These are phyloP conservation scores for Diaporthe longicolla DNA, from an alignment of 2,329 filamentous ascomycete genomes.

Conservation along the genomic window DNA sequence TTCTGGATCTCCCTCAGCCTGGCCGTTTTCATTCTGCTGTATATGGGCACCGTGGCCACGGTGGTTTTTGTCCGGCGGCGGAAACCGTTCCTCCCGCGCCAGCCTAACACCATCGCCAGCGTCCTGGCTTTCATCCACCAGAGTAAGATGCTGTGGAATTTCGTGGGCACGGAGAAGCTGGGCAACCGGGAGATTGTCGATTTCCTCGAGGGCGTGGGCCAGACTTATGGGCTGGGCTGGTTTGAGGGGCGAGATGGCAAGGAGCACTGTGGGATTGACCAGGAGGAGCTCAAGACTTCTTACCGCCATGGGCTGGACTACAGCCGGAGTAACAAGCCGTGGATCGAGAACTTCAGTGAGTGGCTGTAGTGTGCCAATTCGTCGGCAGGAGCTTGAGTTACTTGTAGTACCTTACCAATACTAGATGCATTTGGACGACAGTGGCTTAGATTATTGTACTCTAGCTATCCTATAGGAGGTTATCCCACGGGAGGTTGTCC, in stretches of 20 bases:
- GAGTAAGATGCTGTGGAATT: conserved; percentile 83
- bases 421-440: neutral
- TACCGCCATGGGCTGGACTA: conserved; percentile 76
- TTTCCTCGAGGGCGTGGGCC: conserved; percentile 71
- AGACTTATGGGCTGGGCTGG: conserved; percentile 83
- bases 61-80: conserved; percentile 74
- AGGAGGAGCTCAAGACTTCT: conserved; percentile 76
- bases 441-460: too few relatives aligned
- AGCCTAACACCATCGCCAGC: conserved; percentile 83
- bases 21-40: conserved; percentile 74
- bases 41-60: conserved; percentile 72
- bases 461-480: neutral
- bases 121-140: conserved; percentile 85
- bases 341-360: conserved; percentile 56
- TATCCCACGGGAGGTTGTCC: too few relatives aligned
- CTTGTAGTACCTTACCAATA: neutral
- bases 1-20: conserved; percentile 77
- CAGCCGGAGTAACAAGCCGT: conserved; percentile 65
- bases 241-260: conserved; percentile 80
- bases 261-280: conserved; percentile 82
- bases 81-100: conserved; percentile 80
- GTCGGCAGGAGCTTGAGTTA: neutral
- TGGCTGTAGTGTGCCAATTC: conserved; percentile 50
- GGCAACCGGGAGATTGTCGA: conserved; percentile 73
- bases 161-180: conserved; percentile 78